Conservation (phyloP, 2,329 filamentous ascomycete species). For the Xylaria sp. region DNA sequence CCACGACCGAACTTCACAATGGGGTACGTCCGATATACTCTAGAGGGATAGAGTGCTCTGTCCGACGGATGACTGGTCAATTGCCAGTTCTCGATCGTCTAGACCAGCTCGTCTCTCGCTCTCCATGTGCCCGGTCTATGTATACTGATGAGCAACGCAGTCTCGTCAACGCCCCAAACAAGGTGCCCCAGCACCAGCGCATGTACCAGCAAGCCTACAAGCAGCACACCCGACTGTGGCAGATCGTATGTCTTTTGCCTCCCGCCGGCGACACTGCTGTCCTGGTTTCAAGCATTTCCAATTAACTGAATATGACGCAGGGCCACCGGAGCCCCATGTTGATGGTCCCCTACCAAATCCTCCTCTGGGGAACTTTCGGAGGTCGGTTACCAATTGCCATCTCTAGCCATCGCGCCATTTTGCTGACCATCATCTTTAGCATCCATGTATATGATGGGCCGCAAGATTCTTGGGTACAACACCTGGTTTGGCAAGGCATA, state of each 20-base stretch:
- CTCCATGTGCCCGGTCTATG: constrained; percentile 11
- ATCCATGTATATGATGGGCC: constrained; percentile 76
- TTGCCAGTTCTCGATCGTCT: constrained; percentile 30
- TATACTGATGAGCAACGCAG: constrained; percentile 54
- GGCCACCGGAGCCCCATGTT: constrained; percentile 72
- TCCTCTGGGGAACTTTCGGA: constrained; percentile 71
- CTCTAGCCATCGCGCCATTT: constrained; percentile 25
- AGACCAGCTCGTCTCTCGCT: constrained; percentile 15
- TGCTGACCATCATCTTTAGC: constrained; percentile 52
- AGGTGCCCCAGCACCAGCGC: constrained; percentile 78
- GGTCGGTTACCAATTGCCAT: constrained; percentile 62
- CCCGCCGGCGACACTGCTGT: background rate
- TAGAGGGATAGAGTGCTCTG: background rate
- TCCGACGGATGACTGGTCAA: constrained; percentile 26
- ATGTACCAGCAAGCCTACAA: constrained; percentile 80
- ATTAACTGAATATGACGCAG: constrained; percentile 56
- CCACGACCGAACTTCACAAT: constrained; percentile 43
- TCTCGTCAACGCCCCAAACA: constrained; percentile 78
- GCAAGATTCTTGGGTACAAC: constrained; percentile 81
- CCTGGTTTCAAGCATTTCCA: constrained; percentile 6
- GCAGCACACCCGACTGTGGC: constrained; percentile 76
- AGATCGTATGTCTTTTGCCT: constrained; percentile 71
- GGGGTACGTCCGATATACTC: constrained; percentile 44
- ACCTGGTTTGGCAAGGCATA: constrained; percentile 75
- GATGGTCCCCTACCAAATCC: constrained; percentile 74